phyloP scores from a whole-genome alignment of 2,329 filamentous ascomycete genomes.

The Xylariaceae sp. region DNA sequence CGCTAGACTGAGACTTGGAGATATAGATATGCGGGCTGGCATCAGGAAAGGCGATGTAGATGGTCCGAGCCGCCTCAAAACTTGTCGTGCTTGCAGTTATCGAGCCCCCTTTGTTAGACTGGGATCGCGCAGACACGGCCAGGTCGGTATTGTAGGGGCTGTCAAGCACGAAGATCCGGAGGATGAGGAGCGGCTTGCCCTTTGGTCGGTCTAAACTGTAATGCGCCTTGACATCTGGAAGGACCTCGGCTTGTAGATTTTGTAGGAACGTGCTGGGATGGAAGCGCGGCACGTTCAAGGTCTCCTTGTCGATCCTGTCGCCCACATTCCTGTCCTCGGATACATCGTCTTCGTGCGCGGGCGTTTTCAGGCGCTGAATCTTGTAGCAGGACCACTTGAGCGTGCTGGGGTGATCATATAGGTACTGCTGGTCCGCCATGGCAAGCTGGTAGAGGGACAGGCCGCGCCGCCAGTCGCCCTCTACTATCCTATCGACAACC shows the following conservation, averaged over 20 bases:
- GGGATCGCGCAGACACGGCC: slow-evolving; percentile 31
- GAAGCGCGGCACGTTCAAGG: slow-evolving; percentile 61
- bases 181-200: slow-evolving; percentile 62
- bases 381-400: slow-evolving; percentile 62
- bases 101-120: slow-evolving; percentile 6
- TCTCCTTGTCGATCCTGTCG: slow-evolving; percentile 39
- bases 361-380: slow-evolving; percentile 48
- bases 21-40: slow-evolving; percentile 72
- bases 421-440: slow-evolving; percentile 63
- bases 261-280: slow-evolving; percentile 77
- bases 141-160: slow-evolving; percentile 70
- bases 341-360: slow-evolving; percentile 35
- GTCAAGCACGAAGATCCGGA: slow-evolving; percentile 77
- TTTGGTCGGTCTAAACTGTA: slow-evolving; percentile 74
- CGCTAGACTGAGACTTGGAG: slow-evolving; percentile 38
- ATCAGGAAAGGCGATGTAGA: slow-evolving; percentile 80
- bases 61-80: slow-evolving; percentile 63
- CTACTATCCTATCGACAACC: slow-evolving; percentile 57
- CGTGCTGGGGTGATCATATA: slow-evolving; percentile 60
- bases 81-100: slow-evolving; percentile 31
- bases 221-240: slow-evolving; percentile 78
- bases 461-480: slow-evolving; percentile 66
- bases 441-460: slow-evolving; percentile 63
- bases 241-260: slow-evolving; percentile 68
- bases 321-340: slow-evolving; percentile 9